Percentiles rank a stretch among this genome's conserved stretches.
Conservation (phyloP, 208 protist genomes). For the Angomonas deanei region DNA sequence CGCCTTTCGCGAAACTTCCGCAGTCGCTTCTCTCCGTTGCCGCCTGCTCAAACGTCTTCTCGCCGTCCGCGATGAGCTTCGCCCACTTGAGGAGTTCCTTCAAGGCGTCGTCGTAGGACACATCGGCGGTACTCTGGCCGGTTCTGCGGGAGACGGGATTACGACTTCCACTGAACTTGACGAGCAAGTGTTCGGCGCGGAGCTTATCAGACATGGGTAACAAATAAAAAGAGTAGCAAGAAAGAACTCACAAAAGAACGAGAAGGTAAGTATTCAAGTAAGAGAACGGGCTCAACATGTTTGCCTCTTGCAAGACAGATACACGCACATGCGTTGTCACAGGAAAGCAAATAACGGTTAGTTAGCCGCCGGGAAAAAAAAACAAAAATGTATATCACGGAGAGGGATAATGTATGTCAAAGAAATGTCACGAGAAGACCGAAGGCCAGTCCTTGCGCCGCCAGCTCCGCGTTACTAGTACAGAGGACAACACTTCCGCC, state of each 20-base stretch:
- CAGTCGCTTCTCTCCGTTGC: slow-evolving; percentile 87
- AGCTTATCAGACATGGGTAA: slow-evolving; percentile 29
- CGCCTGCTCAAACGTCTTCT: slow-evolving; percentile 79
- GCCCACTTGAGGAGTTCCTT: slow-evolving; percentile 69
- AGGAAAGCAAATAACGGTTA: too few relatives aligned
- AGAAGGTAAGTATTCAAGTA: too few relatives aligned
- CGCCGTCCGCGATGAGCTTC: slow-evolving; percentile 52
- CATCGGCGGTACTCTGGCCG: slow-evolving; percentile 36
- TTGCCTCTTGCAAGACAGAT: not conserved
- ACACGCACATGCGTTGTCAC: not conserved
- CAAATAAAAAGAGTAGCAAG: not conserved
- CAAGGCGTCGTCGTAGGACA: slow-evolving; percentile 70
- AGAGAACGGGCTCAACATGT: slow-evolving; percentile 1
- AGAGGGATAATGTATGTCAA: not conserved
- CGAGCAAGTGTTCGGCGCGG: slow-evolving; percentile 77
- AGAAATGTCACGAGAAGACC: slow-evolving; percentile 34
- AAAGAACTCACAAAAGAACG: not conserved
- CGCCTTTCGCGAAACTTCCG: slow-evolving; percentile 66
- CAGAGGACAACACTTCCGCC: slow-evolving; percentile 39
- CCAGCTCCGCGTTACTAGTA: slow-evolving; percentile 62
- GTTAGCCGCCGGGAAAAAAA: not conserved
- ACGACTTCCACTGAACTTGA: slow-evolving; percentile 87
- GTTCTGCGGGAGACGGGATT: slow-evolving; percentile 88
- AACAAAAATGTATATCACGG: not conserved
- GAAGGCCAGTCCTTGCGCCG: slow-evolving; percentile 58